These are phyloP conservation scores for Amylocarpus encephaloides DNA, from an alignment of 2,329 filamentous ascomycete species.

Conservation along the genomic window DNA sequence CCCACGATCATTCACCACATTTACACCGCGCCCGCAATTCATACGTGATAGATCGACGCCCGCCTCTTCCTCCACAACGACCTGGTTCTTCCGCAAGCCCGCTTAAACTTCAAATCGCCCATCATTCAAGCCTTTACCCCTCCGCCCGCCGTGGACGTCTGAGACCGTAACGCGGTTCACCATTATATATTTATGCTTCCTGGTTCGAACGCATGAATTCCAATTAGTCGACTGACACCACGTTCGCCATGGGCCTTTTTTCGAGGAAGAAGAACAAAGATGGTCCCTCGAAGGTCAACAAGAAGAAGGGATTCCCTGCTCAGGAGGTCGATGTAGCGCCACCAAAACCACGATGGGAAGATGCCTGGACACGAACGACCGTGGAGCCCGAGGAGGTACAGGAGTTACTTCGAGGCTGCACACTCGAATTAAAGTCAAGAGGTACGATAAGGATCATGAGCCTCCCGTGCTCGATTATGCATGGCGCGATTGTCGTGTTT, in stretches of 20 bases:
- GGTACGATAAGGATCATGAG: slow-evolving; percentile 50
- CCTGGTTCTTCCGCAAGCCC: too few relatives aligned
- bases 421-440: slow-evolving; percentile 86
- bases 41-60: too few relatives aligned
- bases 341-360: slow-evolving; percentile 73
- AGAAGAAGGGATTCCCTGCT: slow-evolving; percentile 60
- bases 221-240: not conserved
- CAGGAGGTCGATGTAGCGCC: slow-evolving; percentile 44
- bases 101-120: too few relatives aligned
- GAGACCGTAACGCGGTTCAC: too few relatives aligned
- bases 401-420: slow-evolving; percentile 78
- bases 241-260: slow-evolving; percentile 30
- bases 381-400: slow-evolving; percentile 88
- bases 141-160: too few relatives aligned
- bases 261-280: slow-evolving; percentile 62
- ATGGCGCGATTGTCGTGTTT: slow-evolving; percentile 13
- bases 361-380: slow-evolving; percentile 76
- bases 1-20: too few relatives aligned
- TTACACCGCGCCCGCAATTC: too few relatives aligned
- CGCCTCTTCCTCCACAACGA: too few relatives aligned
- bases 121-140: too few relatives aligned
- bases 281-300: slow-evolving; percentile 44
- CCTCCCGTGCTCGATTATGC: slow-evolving; percentile 25
- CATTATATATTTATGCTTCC: not conserved
- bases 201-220: slow-evolving; percentile 1